phyloP scores from a whole-genome alignment of 108 stramenopile species.

The Conticribra guillardii region DNA sequence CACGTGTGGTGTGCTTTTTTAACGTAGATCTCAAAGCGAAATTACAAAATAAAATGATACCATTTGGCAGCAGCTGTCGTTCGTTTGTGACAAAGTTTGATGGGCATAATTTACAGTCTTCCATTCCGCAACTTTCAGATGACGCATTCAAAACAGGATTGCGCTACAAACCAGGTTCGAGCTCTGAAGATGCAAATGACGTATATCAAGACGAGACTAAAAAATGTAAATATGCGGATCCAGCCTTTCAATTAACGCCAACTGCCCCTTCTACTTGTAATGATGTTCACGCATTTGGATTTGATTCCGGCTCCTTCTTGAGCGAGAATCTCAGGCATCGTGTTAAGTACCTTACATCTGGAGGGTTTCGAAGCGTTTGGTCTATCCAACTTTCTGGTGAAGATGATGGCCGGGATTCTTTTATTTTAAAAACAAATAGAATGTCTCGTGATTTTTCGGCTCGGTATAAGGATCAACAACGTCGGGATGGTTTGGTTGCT shows the following conservation, averaged over 20 bases:
- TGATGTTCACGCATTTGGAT: conserved; percentile 5
- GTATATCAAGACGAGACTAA: background rate
- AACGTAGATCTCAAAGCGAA: no score
- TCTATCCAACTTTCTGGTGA: background rate
- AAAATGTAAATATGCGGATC: conserved; percentile 16
- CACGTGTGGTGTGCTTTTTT: no score
- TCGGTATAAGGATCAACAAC: background rate
- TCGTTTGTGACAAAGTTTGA: no score
- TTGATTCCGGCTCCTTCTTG: background rate
- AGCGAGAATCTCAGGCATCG: background rate
- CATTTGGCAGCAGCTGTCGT: no score
- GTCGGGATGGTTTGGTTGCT: conserved; percentile 8
- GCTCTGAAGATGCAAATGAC: background rate
- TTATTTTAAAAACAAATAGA: background rate
- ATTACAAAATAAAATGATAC: no score
- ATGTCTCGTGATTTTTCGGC: background rate
- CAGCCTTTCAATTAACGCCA: conserved; percentile 1
- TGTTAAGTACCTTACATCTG: background rate
- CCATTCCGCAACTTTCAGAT: background rate
- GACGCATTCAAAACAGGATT: background rate
- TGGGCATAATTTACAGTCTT: background rate
- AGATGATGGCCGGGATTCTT: background rate
- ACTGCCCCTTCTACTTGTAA: conserved; percentile 16
- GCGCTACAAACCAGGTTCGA: background rate
- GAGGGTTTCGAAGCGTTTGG: background rate